Evolutionary conservation across 768 basidiomycete species (phyloP).

Genomic region (Hygrophoropsis aurantiaca): DNA sequence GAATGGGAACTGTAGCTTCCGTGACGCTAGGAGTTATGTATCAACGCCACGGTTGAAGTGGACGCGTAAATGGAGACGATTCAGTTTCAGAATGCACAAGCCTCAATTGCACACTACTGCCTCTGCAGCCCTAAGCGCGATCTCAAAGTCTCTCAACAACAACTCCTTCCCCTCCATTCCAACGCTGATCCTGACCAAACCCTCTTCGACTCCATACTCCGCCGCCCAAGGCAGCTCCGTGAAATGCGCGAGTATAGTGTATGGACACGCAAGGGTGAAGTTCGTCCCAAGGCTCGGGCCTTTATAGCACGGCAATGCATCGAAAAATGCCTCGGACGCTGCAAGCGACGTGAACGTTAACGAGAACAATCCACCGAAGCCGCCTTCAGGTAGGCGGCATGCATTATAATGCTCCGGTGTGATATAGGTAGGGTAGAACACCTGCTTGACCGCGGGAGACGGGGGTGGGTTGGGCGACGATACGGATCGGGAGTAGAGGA

Average conservation of each 20-base stretch:
- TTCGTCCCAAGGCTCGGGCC: constrained; percentile 93
- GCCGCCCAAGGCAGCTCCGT: constrained; percentile 90
- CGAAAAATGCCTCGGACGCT: constrained; percentile 81
- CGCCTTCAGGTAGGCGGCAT: constrained; percentile 57
- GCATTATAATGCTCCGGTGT: constrained; percentile 70
- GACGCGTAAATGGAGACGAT: no score
- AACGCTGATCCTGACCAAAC: constrained; percentile 86
- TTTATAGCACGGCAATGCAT: constrained; percentile 79
- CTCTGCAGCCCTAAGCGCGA: constrained; percentile 77
- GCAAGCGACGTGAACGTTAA: constrained; percentile 72
- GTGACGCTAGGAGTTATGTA: no score
- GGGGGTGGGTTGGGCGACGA: constrained; percentile 14
- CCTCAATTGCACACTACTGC: constrained; percentile 20
- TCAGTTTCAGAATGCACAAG: no score
- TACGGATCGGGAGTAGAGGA: constrained; percentile 52
- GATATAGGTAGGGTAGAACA: constrained; percentile 87
- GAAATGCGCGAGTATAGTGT: constrained; percentile 90
- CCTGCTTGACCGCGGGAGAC: constrained; percentile 65
- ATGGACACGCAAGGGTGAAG: constrained; percentile 94
- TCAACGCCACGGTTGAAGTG: no score
- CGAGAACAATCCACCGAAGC: constrained; percentile 87
- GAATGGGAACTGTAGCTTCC: no score
- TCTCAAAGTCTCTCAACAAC: constrained; percentile 58
- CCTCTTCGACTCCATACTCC: constrained; percentile 78
- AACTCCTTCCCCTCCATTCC: constrained; percentile 75